Conservation (phyloP, 2,329 filamentous ascomycete species). For the Rutstroemia sp. region DNA sequence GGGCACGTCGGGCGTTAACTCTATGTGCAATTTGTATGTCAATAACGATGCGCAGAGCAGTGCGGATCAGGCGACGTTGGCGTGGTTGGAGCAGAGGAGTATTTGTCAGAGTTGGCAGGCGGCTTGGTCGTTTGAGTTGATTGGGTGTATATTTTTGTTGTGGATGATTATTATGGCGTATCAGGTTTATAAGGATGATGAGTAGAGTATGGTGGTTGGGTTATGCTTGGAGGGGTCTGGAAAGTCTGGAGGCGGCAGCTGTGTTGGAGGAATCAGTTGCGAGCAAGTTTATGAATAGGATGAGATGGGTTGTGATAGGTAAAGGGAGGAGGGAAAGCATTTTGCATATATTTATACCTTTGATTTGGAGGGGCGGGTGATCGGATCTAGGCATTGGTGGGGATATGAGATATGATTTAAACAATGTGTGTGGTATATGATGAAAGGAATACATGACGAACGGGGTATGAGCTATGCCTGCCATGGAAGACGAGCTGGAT, state of each 20-base stretch:
- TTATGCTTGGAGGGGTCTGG: slow-evolving; percentile 22
- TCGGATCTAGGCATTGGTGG: too few species aligned
- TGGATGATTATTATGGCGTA: slow-evolving; percentile 65
- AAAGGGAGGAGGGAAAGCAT: neutral
- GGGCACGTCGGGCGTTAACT: slow-evolving; percentile 52
- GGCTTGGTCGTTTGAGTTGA: slow-evolving; percentile 54
- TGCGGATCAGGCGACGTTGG: slow-evolving; percentile 46
- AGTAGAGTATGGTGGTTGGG: slow-evolving; percentile 30
- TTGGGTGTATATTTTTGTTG: slow-evolving; percentile 53
- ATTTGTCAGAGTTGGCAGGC: slow-evolving; percentile 62
- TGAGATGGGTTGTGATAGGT: neutral
- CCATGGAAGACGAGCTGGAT: too few species aligned
- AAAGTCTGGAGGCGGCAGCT: neutral
- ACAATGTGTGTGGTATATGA: too few species aligned
- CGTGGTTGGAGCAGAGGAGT: slow-evolving; percentile 55
- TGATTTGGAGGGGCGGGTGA: too few species aligned
- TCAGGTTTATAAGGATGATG: slow-evolving; percentile 42
- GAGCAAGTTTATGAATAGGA: too few species aligned
- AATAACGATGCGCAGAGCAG: slow-evolving; percentile 44
- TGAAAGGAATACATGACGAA: too few species aligned
- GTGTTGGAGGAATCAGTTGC: neutral
- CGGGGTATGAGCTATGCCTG: too few species aligned
- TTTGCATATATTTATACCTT: too few species aligned
- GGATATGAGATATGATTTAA: too few species aligned
- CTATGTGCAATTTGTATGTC: slow-evolving; percentile 52